phyloP scores from a whole-genome alignment of 1,284 basidiomycete species.

The Ganoderma leucocontextum region DNA sequence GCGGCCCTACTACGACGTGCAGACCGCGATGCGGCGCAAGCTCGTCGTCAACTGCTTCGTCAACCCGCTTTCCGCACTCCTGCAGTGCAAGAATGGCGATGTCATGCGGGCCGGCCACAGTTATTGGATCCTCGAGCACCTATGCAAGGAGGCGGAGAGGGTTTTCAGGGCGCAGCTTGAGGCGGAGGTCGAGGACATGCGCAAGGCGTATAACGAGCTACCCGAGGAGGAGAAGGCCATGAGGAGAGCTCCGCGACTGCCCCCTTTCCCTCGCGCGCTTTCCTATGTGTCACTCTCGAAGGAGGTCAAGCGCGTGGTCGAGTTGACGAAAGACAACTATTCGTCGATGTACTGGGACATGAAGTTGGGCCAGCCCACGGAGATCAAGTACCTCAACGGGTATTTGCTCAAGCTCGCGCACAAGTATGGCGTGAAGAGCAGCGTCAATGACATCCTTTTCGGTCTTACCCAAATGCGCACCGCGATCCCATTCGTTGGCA shows the following conservation, averaged over 20 bases:
- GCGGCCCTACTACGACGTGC: constrained; percentile 75
- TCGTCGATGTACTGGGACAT: constrained; percentile 86
- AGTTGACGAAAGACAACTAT: constrained; percentile 67
- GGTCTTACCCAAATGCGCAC: constrained; percentile 66
- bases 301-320: constrained; percentile 64
- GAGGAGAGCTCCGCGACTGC: constrained; percentile 33
- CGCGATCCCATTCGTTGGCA: constrained; percentile 36
- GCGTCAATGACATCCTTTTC: constrained; percentile 60
- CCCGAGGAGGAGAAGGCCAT: not conserved
- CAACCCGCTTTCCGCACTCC: constrained; percentile 88
- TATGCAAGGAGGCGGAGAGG: constrained; percentile 69
- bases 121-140: constrained; percentile 50
- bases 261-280: constrained; percentile 51
- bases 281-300: constrained; percentile 49
- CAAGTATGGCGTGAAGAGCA: constrained; percentile 67
- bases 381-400: constrained; percentile 89
- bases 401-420: constrained; percentile 78
- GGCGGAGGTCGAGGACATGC: constrained; percentile 45
- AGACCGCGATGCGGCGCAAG: constrained; percentile 82
- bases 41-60: constrained; percentile 87
- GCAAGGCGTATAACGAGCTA: constrained; percentile 32
- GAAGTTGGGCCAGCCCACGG: constrained; percentile 65
- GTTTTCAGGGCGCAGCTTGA: constrained; percentile 63
- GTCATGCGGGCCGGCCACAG: constrained; percentile 58
- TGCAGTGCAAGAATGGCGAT: constrained; percentile 85